phyloP scores from a whole-genome alignment of 2,329 filamentous ascomycete species.

The Fusarium guadeloupense region DNA sequence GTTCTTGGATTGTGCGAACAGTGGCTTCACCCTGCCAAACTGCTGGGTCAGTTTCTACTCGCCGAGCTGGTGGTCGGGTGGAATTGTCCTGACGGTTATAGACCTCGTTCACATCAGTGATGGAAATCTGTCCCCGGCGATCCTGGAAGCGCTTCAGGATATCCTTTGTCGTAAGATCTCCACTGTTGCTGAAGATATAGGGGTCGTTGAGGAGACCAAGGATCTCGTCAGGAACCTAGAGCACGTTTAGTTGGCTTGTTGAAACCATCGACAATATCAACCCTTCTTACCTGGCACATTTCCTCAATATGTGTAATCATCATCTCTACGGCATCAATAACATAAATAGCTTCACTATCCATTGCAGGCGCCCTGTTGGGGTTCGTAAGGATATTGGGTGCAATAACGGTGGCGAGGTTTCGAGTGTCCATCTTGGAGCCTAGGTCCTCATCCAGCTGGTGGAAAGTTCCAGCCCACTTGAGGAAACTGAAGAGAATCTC shows the following conservation, averaged over 20 bases:
- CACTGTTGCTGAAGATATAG: conserved; percentile 79
- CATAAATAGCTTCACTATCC: conserved; percentile 89
- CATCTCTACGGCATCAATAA: conserved; percentile 91
- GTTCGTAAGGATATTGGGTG: conserved; percentile 90
- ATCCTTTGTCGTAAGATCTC: conserved; percentile 95
- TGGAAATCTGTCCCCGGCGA: conserved; percentile 68
- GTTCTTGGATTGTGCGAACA: conserved; percentile 78
- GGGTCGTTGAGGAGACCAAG: conserved; percentile 86
- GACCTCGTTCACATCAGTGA: conserved; percentile 67
- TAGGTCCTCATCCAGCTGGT: conserved; percentile 94
- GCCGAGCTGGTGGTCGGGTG: conserved; percentile 61
- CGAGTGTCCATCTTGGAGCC: conserved; percentile 99
- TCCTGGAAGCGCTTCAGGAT: conserved; percentile 94
- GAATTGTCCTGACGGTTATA: conserved; percentile 67
- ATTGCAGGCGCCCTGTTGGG: conserved; percentile 71
- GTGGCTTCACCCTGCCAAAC: conserved; percentile 86
- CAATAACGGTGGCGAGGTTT: conserved; percentile 96
- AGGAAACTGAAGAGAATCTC: conserved; percentile 96
- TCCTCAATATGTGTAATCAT: conserved; percentile 93
- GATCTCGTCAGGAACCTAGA: conserved; percentile 90
- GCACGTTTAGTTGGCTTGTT: conserved; percentile 20
- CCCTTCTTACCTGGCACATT: conserved; percentile 86
- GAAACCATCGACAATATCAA: conserved; percentile 22
- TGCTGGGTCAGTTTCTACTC: conserved; percentile 88
- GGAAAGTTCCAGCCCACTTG: conserved; percentile 97